phyloP scores from a whole-genome alignment of 1,284 basidiomycete genomes.

The Cryptococcus sp. region DNA sequence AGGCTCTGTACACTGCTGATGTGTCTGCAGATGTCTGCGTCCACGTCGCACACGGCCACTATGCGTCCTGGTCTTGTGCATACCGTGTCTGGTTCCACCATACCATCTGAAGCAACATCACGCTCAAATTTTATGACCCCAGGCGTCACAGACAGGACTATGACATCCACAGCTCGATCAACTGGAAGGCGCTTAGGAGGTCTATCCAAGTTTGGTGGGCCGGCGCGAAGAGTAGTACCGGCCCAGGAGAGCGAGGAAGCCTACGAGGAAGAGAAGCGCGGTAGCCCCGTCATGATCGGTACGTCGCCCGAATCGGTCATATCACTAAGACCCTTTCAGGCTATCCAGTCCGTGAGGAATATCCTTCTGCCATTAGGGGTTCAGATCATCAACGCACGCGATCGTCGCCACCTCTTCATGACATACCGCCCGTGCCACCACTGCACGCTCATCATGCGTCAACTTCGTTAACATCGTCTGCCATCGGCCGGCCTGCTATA shows the following conservation, averaged over 20 bases:
- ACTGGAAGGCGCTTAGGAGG: conserved; percentile 36
- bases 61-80: conserved; percentile 27
- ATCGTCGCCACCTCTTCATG: no score
- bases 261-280: conserved; percentile 17
- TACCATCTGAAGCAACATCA: conserved; percentile 12
- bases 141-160: conserved; percentile 31
- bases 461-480: no score
- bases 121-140: conserved; percentile 32
- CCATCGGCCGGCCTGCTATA: no score
- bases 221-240: conserved; percentile 38
- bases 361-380: no score
- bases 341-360: background rate
- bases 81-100: conserved; percentile 26
- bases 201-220: conserved; percentile 47
- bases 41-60: conserved; percentile 24
- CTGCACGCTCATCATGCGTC: no score
- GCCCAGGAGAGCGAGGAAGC: conserved; percentile 21
- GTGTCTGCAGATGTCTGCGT: conserved; percentile 13
- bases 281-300: conserved; percentile 22
- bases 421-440: no score
- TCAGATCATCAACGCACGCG: no score
- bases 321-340: background rate
- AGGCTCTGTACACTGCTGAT: background rate
- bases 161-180: conserved; percentile 25
- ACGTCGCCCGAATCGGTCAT: conserved; percentile 8